These are phyloP conservation scores for Paramecium pentaurelia DNA, from an alignment of 73 alveolate genomes.

Conservation along the genomic window DNA sequence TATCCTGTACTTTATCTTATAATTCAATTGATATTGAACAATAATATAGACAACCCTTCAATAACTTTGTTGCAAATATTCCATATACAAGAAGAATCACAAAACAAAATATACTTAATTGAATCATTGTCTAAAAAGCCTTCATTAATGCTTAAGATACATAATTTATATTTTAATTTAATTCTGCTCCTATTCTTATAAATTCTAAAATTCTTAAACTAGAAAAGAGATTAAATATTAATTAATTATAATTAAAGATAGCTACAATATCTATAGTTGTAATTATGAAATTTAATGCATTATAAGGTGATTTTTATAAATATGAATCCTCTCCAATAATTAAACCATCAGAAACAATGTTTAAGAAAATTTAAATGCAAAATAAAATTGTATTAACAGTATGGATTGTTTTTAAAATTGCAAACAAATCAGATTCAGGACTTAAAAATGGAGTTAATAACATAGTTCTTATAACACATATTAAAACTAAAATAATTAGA, in stretches of 20 bases:
- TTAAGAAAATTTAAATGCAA: not conserved
- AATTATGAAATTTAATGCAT: not conserved
- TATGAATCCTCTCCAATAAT: not conserved
- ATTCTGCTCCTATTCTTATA: not conserved
- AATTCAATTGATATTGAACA: not conserved
- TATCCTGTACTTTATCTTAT: not conserved
- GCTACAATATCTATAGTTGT: not conserved
- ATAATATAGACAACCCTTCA: not conserved
- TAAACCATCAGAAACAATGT: not conserved
- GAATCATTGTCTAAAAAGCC: not conserved
- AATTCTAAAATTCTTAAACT: not conserved
- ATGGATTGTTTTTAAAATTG: not conserved
- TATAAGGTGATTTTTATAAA: not conserved
- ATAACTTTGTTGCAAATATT: not conserved
- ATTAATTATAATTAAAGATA: not conserved
- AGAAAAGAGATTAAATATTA: not conserved
- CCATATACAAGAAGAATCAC: not conserved
- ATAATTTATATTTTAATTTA: not conserved
- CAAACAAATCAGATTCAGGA: not conserved
- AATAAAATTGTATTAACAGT: not conserved
- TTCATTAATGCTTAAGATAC: not conserved
- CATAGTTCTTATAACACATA: not conserved
- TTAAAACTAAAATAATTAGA: not conserved
- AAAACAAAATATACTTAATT: not conserved
- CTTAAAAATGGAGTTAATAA: not conserved